A percentile compares a stretch with the other conserved stretches of the same genome.
Evolutionary conservation across 2,329 filamentous ascomycete species (phyloP).

Genomic region (Fusarium sp.): DNA sequence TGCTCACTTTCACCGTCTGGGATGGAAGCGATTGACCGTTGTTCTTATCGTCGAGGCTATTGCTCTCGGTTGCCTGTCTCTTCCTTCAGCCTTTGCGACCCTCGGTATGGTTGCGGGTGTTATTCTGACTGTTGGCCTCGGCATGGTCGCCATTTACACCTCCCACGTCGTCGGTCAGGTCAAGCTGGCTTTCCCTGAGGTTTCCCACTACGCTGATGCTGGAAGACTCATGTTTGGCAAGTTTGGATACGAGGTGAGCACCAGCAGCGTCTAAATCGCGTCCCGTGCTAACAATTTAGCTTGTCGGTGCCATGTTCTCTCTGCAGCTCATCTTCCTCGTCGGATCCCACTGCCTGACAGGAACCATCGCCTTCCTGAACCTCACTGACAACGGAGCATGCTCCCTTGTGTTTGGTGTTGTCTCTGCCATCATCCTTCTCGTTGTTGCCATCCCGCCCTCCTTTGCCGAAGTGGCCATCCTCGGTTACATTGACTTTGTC

Average conservation of each 20-base stretch:
- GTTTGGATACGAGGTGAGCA: constrained; percentile 63
- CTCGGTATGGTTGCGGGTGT: constrained; percentile 65
- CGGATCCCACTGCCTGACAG: constrained; percentile 77
- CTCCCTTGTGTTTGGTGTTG: constrained; percentile 58
- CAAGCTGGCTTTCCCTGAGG: constrained; percentile 63
- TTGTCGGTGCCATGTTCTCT: constrained; percentile 70
- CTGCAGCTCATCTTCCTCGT: constrained; percentile 76
- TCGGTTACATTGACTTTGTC: constrained; percentile 66
- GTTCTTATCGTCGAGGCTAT: constrained; percentile 68
- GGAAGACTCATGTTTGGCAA: constrained; percentile 70
- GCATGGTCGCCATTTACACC: constrained; percentile 61
- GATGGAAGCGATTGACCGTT: constrained; percentile 67
- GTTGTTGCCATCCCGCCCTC: constrained; percentile 60
- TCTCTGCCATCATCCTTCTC: constrained; percentile 59
- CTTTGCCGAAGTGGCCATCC: constrained; percentile 61
- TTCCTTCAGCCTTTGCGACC: constrained; percentile 63
- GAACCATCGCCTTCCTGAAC: constrained; percentile 74
- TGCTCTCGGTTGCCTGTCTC: constrained; percentile 63
- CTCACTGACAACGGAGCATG: constrained; percentile 66
- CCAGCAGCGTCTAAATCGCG: neutral
- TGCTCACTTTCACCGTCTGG: constrained; percentile 63
- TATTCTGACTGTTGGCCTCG: constrained; percentile 56
- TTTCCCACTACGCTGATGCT: constrained; percentile 75
- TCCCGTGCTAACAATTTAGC: neutral
- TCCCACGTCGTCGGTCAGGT: constrained; percentile 60